Evolutionary conservation across 2,329 filamentous ascomycete species (phyloP).

Genomic region (Aureobasidium sp.): DNA sequence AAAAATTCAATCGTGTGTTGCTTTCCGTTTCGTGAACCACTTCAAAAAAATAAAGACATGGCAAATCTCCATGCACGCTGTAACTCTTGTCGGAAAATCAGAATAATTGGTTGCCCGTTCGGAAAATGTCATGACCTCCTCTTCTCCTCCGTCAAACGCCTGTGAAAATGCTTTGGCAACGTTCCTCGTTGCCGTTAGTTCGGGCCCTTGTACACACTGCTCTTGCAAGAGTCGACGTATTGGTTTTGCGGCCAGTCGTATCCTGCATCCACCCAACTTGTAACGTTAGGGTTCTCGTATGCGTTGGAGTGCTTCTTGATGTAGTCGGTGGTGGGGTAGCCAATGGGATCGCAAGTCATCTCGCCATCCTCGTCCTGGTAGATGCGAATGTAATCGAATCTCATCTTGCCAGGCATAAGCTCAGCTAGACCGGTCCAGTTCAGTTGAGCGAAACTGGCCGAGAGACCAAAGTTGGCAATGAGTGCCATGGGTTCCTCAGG

Average conservation of each 20-base stretch:
- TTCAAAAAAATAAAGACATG: not conserved
- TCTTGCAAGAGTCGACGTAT: constrained; percentile 47
- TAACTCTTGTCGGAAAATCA: not conserved
- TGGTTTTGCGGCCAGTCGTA: constrained; percentile 55
- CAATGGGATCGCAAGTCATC: constrained; percentile 57
- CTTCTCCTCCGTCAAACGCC: not conserved
- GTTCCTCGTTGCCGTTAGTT: not conserved
- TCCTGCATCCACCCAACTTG: constrained; percentile 50
- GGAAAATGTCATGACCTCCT: not conserved
- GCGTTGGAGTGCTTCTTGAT: constrained; percentile 53
- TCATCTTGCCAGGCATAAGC: constrained; percentile 54
- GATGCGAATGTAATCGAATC: constrained; percentile 61
- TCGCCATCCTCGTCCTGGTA: constrained; percentile 55
- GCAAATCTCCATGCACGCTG: constrained; percentile 2
- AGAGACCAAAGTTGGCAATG: constrained; percentile 66
- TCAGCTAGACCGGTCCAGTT: constrained; percentile 48
- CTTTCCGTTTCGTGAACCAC: not conserved
- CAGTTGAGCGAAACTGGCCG: constrained; percentile 53
- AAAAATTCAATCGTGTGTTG: not conserved
- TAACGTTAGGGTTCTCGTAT: constrained; percentile 57
- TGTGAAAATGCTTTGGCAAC: constrained; percentile 1
- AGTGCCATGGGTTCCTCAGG: constrained; percentile 60
- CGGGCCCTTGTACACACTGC: constrained; percentile 5
- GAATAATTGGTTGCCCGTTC: not conserved
- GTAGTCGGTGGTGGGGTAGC: constrained; percentile 59